phyloP scores from a whole-genome alignment of 2,329 filamentous ascomycete genomes.

The Aspergillus transmontanensis region DNA sequence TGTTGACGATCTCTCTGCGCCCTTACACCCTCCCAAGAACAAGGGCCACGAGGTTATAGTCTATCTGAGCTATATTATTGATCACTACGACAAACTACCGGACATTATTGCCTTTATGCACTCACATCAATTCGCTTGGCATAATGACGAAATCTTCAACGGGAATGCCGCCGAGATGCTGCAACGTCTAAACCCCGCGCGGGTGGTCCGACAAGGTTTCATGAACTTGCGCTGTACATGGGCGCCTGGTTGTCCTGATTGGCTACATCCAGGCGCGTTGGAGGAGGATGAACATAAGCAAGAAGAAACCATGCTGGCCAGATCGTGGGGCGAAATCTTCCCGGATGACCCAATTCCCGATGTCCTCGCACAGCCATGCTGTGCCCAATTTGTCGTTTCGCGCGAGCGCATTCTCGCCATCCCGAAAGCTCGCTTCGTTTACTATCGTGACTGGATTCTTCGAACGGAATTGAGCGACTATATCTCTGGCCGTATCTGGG shows the following conservation, averaged over 20 bases:
- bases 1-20: slow-evolving; percentile 54
- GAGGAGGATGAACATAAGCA: slow-evolving; percentile 46
- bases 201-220: slow-evolving; percentile 57
- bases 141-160: slow-evolving; percentile 59
- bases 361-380: slow-evolving; percentile 63
- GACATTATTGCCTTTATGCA: slow-evolving; percentile 65
- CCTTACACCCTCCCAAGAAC: slow-evolving; percentile 57
- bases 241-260: slow-evolving; percentile 61
- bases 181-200: slow-evolving; percentile 53
- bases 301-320: slow-evolving; percentile 50
- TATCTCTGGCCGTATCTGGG: slow-evolving; percentile 62
- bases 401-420: slow-evolving; percentile 58
- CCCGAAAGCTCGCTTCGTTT: slow-evolving; percentile 56
- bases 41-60: slow-evolving; percentile 66
- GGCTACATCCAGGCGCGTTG: slow-evolving; percentile 53
- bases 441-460: slow-evolving; percentile 63
- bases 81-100: slow-evolving; percentile 61
- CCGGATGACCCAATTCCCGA: slow-evolving; percentile 46
- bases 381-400: slow-evolving; percentile 65
- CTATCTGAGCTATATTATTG: slow-evolving; percentile 65
- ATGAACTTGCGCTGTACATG: slow-evolving; percentile 63
- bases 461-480: slow-evolving; percentile 59
- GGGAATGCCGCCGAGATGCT: slow-evolving; percentile 56
- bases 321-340: slow-evolving; percentile 53
- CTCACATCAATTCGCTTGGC: slow-evolving; percentile 59